Base-by-base conservation (phyloP, 345 rosid genomes). In the Citropsis articulata region DNA sequence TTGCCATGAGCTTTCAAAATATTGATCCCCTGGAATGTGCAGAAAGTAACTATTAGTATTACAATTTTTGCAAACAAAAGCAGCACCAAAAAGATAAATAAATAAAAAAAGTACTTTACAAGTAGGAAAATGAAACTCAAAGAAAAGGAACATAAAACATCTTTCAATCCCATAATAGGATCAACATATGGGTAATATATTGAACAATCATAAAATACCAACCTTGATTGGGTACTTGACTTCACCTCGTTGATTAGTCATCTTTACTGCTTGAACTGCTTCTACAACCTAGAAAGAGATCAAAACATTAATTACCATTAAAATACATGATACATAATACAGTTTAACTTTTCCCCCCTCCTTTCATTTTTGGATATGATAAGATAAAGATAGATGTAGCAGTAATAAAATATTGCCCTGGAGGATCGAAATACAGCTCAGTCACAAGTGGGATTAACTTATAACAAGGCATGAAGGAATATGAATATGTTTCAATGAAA, bases 221-320 rank as follows among this genome's bases (percentile, higher is more conserved):
- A 97, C 99, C 98, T 94, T 97, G 88, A 97, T 93, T 33, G 99
- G 98, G 75, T 97, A 97, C 81, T 75, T 97, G 25, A 93, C 78
- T 88, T 97, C 99, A 22, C 98, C 98, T 5, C 98, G 87, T 79
- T 77, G 90, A 81, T 93, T 97, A 69, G 96, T 97, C 93, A 92
- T 94, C 90, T 91, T 97, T 28, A 93, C 96, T 40, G 94, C 79
- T 77, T 78, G 91, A 24, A 97, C 98, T 56, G 99, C 96, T 28
- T 93, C 98, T 59, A 94, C 98, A 81, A 90, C 99, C 98, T 96
- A 77, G 24, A 71, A 78, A 67, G 53, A 75, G 74, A 76, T 25
- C 33, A n/a, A 71, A 73, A 70, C 12, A 71, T 75, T 28, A 33
- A 64, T 28, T 38, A 78, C 22, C 7, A 14, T 42, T 12, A 28